Base-by-base conservation (phyloP, 495 filamentous ascomycete genomes). In the Elasticomyces elasticus region DNA sequence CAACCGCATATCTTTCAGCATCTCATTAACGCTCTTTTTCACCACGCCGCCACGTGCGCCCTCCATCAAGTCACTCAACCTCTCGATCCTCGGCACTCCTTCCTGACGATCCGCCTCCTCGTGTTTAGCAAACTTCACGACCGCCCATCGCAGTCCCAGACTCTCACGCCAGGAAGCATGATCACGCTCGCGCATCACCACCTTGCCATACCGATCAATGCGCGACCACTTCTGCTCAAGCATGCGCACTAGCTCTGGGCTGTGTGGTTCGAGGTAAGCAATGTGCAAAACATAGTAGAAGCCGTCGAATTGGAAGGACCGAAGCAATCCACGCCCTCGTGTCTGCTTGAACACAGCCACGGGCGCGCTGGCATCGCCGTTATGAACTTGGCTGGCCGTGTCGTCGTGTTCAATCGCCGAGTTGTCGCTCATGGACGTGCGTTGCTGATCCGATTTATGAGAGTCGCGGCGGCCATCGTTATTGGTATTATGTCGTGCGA, bases 161-260 rank as follows among this genome's bases (percentile, higher is more conserved):
- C 59, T 61, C 49, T 9, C 31, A 38, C 44, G n/a, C 59, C 59
- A 61, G 2, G 40, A 7, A 7, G 27, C 55, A 2, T 17, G 19
- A 19, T 59, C 42, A 10, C 59, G 49, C 19, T 61, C 54, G 22
- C 27, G 38, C 22, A 43, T 22, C 15, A 25, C 22, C 27, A 46
- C 19, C 27, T 49, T 54, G 12, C 48, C 58, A 19, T 20, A 40
- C 9, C 38, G 25, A 22, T 57, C 42, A 4, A 19, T 48, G 30
- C 6, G 9, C 25, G 54, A 20, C 55, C 55, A 58, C 33, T 62
- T 62, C 55, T 59, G 55, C 47, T 55, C 51, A 24, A 59, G 55
- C 59, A 58, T 62, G 42, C 55, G 49, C 1, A 54, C 47, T 5
- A 62, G 49, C 27, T 54, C 59, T 3, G 42, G 17, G 28, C 49